Base-by-base conservation (phyloP, 2,329 filamentous ascomycete species). In the Pseudocercospora fijiensis region DNA sequence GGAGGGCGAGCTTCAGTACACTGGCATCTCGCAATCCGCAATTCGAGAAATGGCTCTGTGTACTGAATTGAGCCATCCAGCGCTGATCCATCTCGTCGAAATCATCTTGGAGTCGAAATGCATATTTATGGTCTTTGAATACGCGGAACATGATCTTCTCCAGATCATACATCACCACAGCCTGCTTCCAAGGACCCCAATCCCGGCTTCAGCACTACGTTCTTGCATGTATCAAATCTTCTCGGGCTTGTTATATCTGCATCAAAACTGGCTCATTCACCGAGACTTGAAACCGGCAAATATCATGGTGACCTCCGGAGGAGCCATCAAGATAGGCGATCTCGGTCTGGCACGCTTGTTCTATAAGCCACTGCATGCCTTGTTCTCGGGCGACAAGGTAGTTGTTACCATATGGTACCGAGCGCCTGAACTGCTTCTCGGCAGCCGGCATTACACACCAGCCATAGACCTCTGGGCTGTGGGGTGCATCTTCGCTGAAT, bases 371-470 rank as follows among this genome's bases (percentile, higher is more conserved):
- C 81, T 98, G 0, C 92, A 96, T 73, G 91, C 91, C 0, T 85
- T 99, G 1, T 99, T 95, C 77, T 90, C 87, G 18, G 95, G 95
- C 58, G 95, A 99, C 72, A 99, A 99, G 76, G 95, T 99, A 2
- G 95, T 99, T 58, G 95, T 99, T 13, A 99, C 95, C 0, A 99
- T 99, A 67, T 99, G 95, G 95, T 99, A 99, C 74, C 91, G 95
- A 22, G 95, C 95, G 0, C 95, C 95, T 0, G 95, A 99, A 77
- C 84, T 99, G 3, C 86, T 99, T 1, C 86, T 99, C 2, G 95
- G 95, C 1, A 92, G 89, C 57, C 86, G 91, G n/a, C 95, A 99
- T 77, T 99, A 99, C 79, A 98, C 95, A 0, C 93, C 95, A 0
- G 94, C 95, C 22, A 92, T 99, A 68, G 95, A 99, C 76, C 88